A percentile compares a stretch with the other conserved stretches of the same genome.
Evolutionary conservation across 345 rosid genomes (phyloP).

Genomic region (Corchorus olitorius): DNA sequence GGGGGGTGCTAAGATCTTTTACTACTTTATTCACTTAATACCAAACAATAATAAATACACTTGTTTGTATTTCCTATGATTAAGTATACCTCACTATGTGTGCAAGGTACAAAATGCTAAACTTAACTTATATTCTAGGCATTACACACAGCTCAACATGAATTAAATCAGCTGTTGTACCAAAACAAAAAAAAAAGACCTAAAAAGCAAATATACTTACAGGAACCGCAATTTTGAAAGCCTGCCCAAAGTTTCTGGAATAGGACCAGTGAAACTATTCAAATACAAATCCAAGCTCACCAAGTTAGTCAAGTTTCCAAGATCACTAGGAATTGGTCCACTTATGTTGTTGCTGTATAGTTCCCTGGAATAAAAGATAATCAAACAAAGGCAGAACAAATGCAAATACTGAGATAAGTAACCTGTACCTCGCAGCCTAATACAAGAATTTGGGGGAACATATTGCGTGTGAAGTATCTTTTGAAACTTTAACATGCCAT

Average conservation of each 20-base stretch:
- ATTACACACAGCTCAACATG: slow-evolving; percentile 10
- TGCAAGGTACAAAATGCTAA: background rate
- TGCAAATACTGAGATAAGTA: background rate
- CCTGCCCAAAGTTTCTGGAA: slow-evolving; percentile 83
- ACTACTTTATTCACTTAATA: background rate
- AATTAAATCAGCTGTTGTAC: background rate
- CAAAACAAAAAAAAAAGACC: background rate
- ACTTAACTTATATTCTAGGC: background rate
- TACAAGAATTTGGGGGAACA: background rate
- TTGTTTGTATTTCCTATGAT: background rate
- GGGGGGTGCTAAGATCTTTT: background rate
- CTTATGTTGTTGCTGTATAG: slow-evolving; percentile 92
- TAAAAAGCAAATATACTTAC: slow-evolving; percentile 49
- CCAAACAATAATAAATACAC: background rate
- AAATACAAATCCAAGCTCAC: slow-evolving; percentile 99
- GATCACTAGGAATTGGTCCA: slow-evolving; percentile 90
- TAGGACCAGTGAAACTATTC: slow-evolving; percentile 87
- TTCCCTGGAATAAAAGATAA: slow-evolving; percentile 59
- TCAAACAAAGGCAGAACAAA: slow-evolving; percentile 10
- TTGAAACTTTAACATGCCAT: background rate
- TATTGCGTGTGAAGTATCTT: background rate
- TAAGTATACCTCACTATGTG: background rate
- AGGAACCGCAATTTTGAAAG: slow-evolving; percentile 91
- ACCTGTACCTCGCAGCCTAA: background rate
- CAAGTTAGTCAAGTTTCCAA: slow-evolving; percentile 90